A percentile compares a stretch with the other conserved stretches of the same genome.
Conservation (phyloP, 352 stramenopile species). For the Phytophthora chlamydospora region DNA sequence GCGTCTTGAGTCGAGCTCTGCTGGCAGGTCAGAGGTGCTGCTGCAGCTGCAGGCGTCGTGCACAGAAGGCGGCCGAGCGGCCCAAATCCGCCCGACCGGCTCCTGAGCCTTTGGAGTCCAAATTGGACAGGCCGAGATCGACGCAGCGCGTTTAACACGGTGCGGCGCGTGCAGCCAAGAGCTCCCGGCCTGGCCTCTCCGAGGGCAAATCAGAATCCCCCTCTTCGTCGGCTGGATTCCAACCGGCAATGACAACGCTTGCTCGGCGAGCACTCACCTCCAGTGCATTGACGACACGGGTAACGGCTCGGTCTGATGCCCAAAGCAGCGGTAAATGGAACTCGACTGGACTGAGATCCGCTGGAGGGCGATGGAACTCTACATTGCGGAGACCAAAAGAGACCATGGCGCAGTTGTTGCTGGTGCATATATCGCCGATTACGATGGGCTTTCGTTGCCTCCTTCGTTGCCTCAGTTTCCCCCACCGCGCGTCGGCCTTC, state of each 20-base stretch:
- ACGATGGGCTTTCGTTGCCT: not conserved
- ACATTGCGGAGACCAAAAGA: conserved; percentile 6
- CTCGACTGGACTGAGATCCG: conserved; percentile 2
- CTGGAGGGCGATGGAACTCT: not conserved
- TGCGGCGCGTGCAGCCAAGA: not conserved
- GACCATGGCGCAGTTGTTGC: not conserved
- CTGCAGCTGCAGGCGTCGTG: not conserved
- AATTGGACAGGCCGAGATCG: conserved; percentile 3
- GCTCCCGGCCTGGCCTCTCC: conserved; percentile 4
- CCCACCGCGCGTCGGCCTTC: not conserved
- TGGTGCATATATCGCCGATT: not conserved
- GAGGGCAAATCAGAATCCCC: conserved; percentile 12
- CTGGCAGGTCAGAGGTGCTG: not conserved
- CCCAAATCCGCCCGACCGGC: not conserved
- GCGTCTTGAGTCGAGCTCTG: not conserved
- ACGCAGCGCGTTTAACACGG: not conserved
- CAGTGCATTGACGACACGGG: conserved; percentile 1
- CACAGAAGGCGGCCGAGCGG: not conserved
- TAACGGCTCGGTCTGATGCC: not conserved
- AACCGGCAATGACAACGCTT: not conserved
- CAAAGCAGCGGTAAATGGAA: conserved; percentile 7
- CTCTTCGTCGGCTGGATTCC: conserved; percentile 13
- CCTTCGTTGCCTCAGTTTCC: too few relatives aligned
- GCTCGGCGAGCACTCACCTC: not conserved
- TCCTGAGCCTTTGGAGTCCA: too few relatives aligned